A percentile compares a stretch with the other conserved stretches of the same genome.
Evolutionary conservation across 192 early-diverging fungal species (phyloP).

Genomic region (Piromyces finnis): DNA sequence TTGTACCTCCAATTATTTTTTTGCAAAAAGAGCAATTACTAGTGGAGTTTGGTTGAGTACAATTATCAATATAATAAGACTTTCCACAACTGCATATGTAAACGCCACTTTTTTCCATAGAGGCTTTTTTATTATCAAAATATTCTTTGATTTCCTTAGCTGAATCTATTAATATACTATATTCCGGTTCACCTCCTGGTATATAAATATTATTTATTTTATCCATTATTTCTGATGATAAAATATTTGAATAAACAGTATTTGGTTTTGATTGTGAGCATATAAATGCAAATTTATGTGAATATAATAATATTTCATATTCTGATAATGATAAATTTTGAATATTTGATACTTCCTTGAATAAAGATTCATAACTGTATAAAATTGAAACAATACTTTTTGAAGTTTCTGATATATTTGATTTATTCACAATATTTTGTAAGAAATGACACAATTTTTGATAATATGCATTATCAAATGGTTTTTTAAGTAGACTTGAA

Average conservation of each 20-base stretch:
- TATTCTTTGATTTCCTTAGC: too few relatives aligned
- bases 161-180: too few relatives aligned
- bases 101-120: too few relatives aligned
- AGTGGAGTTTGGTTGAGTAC: background rate
- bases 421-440: background rate
- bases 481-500: background rate
- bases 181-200: background rate
- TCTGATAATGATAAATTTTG: background rate
- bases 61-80: background rate
- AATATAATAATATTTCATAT: background rate
- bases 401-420: background rate
- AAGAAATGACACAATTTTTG: background rate
- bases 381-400: background rate
- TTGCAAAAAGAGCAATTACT: background rate
- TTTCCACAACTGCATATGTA: background rate
- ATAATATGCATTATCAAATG: background rate
- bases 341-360: background rate
- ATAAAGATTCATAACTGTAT: background rate
- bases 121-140: too few relatives aligned
- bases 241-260: background rate
- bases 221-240: background rate
- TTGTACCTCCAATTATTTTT: background rate
- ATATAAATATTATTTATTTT: background rate
- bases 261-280: background rate
- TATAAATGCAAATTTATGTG: background rate